Conservation (phyloP, 1,284 basidiomycete species). For the Xerocomus minutiporus region DNA sequence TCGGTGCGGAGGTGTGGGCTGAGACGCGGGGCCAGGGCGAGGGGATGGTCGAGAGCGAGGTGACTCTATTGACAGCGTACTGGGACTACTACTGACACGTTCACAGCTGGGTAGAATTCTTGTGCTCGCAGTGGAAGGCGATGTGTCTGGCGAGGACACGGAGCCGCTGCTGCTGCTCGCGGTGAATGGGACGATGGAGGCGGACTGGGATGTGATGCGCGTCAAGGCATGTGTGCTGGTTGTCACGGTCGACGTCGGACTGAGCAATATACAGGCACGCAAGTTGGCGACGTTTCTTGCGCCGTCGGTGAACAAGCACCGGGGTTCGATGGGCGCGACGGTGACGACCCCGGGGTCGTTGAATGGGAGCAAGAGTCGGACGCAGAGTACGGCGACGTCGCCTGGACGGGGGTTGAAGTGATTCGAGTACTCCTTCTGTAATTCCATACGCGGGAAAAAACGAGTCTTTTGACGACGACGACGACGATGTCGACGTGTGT, state of each 20-base stretch:
- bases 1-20: slow-evolving; percentile 70
- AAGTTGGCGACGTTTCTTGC: slow-evolving; percentile 45
- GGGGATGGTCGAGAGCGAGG: slow-evolving; percentile 73
- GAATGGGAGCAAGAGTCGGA: slow-evolving; percentile 26
- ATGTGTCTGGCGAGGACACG: slow-evolving; percentile 16
- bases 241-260: not conserved
- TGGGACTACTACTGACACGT: not conserved
- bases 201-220: slow-evolving; percentile 61
- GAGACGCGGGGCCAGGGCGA: slow-evolving; percentile 50
- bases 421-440: not conserved
- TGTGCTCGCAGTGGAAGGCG: slow-evolving; percentile 57
- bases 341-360: not conserved
- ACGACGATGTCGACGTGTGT: slow-evolving; percentile 24
- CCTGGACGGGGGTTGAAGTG: slow-evolving; percentile 24
- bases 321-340: slow-evolving; percentile 22
- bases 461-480: slow-evolving; percentile 5
- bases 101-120: slow-evolving; percentile 62
- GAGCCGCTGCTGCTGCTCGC: slow-evolving; percentile 64
- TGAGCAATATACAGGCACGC: slow-evolving; percentile 42
- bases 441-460: slow-evolving; percentile 23
- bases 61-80: slow-evolving; percentile 23
- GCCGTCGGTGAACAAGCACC: slow-evolving; percentile 40
- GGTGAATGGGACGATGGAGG: slow-evolving; percentile 53
- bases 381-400: slow-evolving; percentile 29
- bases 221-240: slow-evolving; percentile 44